These are phyloP conservation scores for Pascua guehoae DNA, from an alignment of 1,284 basidiomycete genomes.

Conservation along the genomic window DNA sequence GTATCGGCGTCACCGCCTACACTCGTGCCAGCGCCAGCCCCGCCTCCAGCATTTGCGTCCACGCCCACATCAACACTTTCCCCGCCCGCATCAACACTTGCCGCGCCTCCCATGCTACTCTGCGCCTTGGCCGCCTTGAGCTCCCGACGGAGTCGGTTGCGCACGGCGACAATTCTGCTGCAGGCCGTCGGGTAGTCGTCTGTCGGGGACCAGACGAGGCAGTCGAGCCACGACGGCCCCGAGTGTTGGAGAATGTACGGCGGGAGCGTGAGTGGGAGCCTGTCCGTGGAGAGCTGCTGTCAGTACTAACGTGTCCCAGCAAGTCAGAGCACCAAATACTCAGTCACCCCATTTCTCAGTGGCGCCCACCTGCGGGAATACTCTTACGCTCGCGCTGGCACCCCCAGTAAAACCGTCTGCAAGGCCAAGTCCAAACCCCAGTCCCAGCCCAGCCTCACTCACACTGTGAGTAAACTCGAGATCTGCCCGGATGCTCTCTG, in stretches of 20 bases:
- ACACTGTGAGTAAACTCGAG: conserved; percentile 25
- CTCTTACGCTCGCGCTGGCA: too few relatives aligned
- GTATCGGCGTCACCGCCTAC: too few relatives aligned
- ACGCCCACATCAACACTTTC: too few relatives aligned
- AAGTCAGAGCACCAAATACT: too few relatives aligned
- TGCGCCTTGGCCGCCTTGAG: too few relatives aligned
- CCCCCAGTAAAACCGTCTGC: not conserved
- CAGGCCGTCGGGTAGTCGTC: not conserved
- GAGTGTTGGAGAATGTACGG: conserved; percentile 3
- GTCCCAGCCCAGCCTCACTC: conserved; percentile 2
- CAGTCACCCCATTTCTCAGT: not conserved
- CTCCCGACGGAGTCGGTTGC: too few relatives aligned
- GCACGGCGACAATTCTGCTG: not conserved
- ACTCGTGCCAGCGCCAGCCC: too few relatives aligned
- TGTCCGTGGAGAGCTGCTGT: not conserved
- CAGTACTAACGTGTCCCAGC: not conserved
- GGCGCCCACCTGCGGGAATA: too few relatives aligned
- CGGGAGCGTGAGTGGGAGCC: conserved; percentile 17
- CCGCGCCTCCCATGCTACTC: too few relatives aligned
- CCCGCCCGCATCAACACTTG: too few relatives aligned
- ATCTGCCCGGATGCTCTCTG: conserved; percentile 21
- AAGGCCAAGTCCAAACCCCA: not conserved
- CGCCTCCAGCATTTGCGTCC: too few relatives aligned
- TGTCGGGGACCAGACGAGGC: conserved; percentile 4
- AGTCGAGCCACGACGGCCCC: not conserved